These are phyloP conservation scores for Serendipita indica DNA, from an alignment of 768 basidiomycete genomes.

Conservation along the genomic window DNA sequence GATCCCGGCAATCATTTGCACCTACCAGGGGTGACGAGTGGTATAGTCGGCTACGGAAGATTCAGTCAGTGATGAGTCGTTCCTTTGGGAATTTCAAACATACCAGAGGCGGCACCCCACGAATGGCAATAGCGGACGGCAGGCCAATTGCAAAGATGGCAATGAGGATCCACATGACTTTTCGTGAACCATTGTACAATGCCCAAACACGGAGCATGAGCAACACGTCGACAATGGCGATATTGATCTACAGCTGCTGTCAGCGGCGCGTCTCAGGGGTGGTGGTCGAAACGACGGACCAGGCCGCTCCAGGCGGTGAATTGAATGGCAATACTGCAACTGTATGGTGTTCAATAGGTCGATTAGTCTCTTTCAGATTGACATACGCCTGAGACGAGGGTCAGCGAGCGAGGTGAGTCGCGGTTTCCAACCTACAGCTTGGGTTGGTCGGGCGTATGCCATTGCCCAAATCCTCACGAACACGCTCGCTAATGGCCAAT, in stretches of 20 bases:
- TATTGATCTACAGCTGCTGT: neutral
- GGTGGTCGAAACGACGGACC: neutral
- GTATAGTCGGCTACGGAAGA: neutral
- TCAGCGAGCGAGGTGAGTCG: neutral
- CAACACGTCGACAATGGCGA: neutral
- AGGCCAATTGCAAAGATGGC: neutral
- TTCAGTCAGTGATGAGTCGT: too few relatives aligned
- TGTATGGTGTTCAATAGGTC: neutral
- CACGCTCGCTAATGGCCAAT: neutral
- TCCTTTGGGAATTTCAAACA: too few relatives aligned
- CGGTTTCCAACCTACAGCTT: neutral
- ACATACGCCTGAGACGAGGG: neutral
- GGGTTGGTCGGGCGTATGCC: neutral
- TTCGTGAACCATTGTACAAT: neutral
- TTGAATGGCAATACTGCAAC: neutral
- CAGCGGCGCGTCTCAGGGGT: neutral
- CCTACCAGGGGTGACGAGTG: constrained; percentile 1
- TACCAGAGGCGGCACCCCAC: neutral
- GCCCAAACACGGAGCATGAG: constrained; percentile 10
- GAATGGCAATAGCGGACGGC: neutral
- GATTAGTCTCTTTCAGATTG: too few relatives aligned
- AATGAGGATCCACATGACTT: neutral
- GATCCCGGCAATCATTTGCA: neutral
- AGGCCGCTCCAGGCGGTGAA: constrained; percentile 6
- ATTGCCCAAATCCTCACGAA: constrained; percentile 2